Conservation (phyloP, 768 basidiomycete species). For the Coprinopsis marcescibilis region DNA sequence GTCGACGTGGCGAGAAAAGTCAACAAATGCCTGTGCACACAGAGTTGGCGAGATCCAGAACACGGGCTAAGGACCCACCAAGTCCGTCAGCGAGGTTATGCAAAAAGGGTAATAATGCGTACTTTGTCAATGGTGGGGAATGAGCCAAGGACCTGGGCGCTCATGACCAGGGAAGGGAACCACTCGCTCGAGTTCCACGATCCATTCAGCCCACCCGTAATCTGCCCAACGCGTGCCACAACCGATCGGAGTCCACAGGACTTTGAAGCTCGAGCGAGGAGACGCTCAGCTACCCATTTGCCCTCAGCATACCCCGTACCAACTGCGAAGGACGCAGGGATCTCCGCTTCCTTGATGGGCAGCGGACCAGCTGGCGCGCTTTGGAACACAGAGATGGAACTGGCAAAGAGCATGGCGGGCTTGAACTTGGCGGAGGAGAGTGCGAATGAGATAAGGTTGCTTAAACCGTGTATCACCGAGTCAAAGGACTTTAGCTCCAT, state of each 20-base stretch:
- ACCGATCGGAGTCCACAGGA: conserved; percentile 23
- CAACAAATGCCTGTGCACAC: conserved; percentile 4
- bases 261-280: conserved; percentile 24
- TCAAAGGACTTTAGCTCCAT: conserved; percentile 37
- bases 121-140: background rate
- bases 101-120: background rate
- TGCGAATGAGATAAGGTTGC: conserved; percentile 35
- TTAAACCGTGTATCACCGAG: conserved; percentile 32
- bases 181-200: conserved; percentile 39
- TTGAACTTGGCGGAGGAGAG: conserved; percentile 23
- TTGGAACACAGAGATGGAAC: conserved; percentile 23
- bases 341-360: conserved; percentile 14
- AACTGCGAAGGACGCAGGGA: conserved; percentile 21
- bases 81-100: background rate
- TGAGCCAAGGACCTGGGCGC: background rate
- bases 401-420: conserved; percentile 35
- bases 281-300: conserved; percentile 36
- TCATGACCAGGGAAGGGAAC: conserved; percentile 24
- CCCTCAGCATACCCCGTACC: conserved; percentile 34
- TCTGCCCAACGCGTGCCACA: conserved; percentile 38
- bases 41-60: conserved; percentile 32
- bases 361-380: conserved; percentile 8
- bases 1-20: background rate
- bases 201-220: conserved; percentile 37
- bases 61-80: background rate